Evolutionary conservation across 176 grass and related monocot genomes (phyloP).

Genomic region (Musa schizocarpa): DNA sequence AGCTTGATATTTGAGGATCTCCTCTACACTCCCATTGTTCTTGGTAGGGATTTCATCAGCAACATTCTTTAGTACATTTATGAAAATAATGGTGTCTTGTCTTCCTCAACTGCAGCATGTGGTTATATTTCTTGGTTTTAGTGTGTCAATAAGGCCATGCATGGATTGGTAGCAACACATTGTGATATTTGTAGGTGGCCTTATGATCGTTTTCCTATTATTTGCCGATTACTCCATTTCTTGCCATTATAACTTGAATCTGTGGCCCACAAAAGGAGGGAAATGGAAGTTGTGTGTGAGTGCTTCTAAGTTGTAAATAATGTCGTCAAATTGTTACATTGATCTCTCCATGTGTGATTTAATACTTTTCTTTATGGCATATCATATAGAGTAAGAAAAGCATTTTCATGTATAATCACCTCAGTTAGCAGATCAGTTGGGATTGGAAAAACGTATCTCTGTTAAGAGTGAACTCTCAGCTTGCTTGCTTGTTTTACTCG

Average conservation of each 20-base stretch:
- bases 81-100: background rate
- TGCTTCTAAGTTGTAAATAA: background rate
- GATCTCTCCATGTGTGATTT: no score
- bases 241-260: constrained; percentile 72
- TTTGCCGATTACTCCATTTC: constrained; percentile 67
- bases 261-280: constrained; percentile 56
- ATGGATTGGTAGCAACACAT: constrained; percentile 26
- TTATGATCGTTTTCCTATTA: constrained; percentile 63
- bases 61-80: constrained; percentile 4
- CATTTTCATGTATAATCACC: constrained; percentile 36
- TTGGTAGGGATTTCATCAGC: constrained; percentile 41
- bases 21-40: constrained; percentile 80
- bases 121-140: constrained; percentile 70
- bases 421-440: constrained; percentile 41
- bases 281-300: constrained; percentile 64
- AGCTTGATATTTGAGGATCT: constrained; percentile 48
- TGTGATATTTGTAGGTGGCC: constrained; percentile 66
- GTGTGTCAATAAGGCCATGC: constrained; percentile 58
- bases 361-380: background rate
- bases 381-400: constrained; percentile 47
- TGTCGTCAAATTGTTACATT: no score
- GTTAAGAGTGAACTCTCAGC: constrained; percentile 31
- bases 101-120: constrained; percentile 42
- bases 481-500: no score
- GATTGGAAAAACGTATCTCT: constrained; percentile 16